These are phyloP conservation scores for Priceomyces carsonii DNA, from an alignment of 805 yeast genomes.

Conservation along the genomic window DNA sequence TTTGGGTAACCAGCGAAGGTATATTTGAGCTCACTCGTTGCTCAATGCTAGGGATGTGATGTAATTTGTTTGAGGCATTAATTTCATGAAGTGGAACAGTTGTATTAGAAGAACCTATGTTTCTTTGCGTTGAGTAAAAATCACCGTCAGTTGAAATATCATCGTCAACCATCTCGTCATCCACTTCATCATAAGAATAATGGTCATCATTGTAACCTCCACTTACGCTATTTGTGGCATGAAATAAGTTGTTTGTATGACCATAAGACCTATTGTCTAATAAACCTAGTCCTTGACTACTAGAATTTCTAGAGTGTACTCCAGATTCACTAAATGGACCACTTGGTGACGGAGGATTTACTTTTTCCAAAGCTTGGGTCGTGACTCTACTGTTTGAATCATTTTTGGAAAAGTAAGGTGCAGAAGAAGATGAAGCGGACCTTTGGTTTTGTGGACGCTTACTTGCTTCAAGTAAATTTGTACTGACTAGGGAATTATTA, in stretches of 20 bases:
- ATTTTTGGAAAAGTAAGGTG: constrained; percentile 1
- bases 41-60: constrained; percentile 1
- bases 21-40: neutral
- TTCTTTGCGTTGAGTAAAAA: constrained; percentile 12
- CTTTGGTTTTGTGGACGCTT: constrained; percentile 11
- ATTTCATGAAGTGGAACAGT: constrained; percentile 4
- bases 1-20: constrained; percentile 6
- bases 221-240: constrained; percentile 16
- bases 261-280: constrained; percentile 10
- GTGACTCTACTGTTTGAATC: constrained; percentile 2
- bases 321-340: constrained; percentile 4
- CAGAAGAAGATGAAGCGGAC: constrained; percentile 13
- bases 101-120: constrained; percentile 6
- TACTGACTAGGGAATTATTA: constrained; percentile 7
- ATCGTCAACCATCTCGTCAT: constrained; percentile 24
- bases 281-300: constrained; percentile 14
- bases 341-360: constrained; percentile 2
- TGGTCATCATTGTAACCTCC: constrained; percentile 28
- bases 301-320: constrained; percentile 2
- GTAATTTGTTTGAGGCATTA: neutral
- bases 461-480: constrained; percentile 7
- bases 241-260: constrained; percentile 7
- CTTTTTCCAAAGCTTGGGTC: constrained; percentile 4
- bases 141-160: constrained; percentile 34
- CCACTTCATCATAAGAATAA: constrained; percentile 25